These are phyloP conservation scores for Jamesozyma hellenica DNA, from an alignment of 805 yeast genomes.

Conservation along the genomic window DNA sequence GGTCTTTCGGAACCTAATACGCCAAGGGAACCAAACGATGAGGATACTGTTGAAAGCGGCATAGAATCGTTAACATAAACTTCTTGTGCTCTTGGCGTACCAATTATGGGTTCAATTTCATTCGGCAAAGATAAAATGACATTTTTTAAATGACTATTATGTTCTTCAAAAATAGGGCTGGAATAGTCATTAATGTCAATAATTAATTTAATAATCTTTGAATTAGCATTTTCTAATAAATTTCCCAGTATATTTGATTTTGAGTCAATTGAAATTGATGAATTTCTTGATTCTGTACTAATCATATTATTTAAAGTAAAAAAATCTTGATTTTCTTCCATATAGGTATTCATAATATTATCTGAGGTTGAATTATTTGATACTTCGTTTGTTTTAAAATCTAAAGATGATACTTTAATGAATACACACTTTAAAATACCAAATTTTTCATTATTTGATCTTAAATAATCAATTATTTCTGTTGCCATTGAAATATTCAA, in stretches of 20 bases:
- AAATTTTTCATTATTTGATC: conserved; percentile 4
- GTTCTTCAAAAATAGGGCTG: conserved; percentile 11
- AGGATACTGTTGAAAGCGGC: conserved; percentile 1
- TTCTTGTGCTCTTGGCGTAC: conserved; percentile 18
- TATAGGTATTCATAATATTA: background rate
- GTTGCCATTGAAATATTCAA: conserved; percentile 22
- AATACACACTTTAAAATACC: conserved; percentile 11
- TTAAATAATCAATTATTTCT: conserved; percentile 17
- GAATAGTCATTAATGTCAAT: conserved; percentile 10
- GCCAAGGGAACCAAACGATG: conserved; percentile 2
- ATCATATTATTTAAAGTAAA: conserved; percentile 5
- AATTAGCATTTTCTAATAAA: conserved; percentile 8
- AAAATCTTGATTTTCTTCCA: background rate
- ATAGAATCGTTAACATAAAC: conserved; percentile 11
- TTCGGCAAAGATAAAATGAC: conserved; percentile 13
- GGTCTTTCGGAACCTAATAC: background rate
- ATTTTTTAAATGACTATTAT: conserved; percentile 11
- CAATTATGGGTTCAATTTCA: conserved; percentile 8
- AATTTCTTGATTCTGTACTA: conserved; percentile 5
- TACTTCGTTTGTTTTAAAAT: background rate
- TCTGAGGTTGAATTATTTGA: background rate
- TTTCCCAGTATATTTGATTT: conserved; percentile 11
- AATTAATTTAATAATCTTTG: conserved; percentile 8
- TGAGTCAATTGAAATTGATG: background rate
- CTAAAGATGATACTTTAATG: conserved; percentile 1